Evolutionary conservation across 78 protist genomes (phyloP).

Genomic region (Polysphondylium violaceum): DNA sequence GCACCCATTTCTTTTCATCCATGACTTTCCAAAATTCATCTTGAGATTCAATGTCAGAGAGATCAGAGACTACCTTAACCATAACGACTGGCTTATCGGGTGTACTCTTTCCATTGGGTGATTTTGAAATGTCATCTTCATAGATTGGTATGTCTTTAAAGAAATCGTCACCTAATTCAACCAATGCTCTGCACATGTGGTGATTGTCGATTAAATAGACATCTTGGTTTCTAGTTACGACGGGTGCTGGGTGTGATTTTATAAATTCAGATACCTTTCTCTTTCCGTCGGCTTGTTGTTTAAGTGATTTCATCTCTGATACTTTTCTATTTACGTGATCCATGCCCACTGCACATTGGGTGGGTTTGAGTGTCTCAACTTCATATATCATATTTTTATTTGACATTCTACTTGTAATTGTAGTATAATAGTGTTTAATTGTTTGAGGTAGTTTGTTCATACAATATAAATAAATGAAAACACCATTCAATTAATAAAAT

Average conservation of each 20-base stretch:
- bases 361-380: conserved; percentile 59
- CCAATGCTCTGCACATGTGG: conserved; percentile 69
- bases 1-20: conserved; percentile 65
- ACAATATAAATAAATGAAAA: no score
- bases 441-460: no score
- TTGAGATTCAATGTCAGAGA: background rate
- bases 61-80: conserved; percentile 46
- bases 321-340: conserved; percentile 61
- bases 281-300: conserved; percentile 1
- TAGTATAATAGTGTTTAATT: no score
- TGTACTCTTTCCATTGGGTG: no score
- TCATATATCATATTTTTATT: background rate
- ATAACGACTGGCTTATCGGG: conserved; percentile 46
- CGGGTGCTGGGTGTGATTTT: conserved; percentile 66
- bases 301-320: conserved; percentile 20
- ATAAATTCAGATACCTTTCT: conserved; percentile 38
- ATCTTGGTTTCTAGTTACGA: conserved; percentile 15
- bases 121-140: background rate
- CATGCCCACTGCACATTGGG: conserved; percentile 81
- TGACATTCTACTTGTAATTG: background rate
- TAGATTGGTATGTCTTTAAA: conserved; percentile 39
- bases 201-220: conserved; percentile 70
- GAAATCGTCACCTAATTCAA: conserved; percentile 58
- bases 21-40: conserved; percentile 48
- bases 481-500: no score